Evolutionary conservation across 768 basidiomycete genomes (phyloP), one percentile per base, ranked within the genome.

Genomic region (Pulveroboletus frians): DNA sequence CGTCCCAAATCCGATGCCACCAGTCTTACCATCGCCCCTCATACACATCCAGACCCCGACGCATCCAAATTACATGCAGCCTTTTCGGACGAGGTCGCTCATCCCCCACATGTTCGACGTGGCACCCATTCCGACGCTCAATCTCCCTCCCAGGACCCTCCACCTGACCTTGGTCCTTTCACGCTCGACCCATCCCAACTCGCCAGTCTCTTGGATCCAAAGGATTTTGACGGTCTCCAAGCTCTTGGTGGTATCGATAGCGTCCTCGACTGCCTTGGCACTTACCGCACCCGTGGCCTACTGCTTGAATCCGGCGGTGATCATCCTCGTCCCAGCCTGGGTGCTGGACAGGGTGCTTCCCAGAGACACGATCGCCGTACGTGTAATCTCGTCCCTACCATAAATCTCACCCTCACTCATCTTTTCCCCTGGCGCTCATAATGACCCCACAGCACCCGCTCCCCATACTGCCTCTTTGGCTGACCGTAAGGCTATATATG

Each of bases 201-300:
- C 14, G 94, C 94, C 1, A 79, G 81, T 51, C 78, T 96, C 46
- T 81, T 98, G 32, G 94, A 98, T 63, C 92, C 93, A 9, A 97
- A 96, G 70, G 84, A 74, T 53, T 54, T 93, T 10, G 76, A 84
- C 3, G 64, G 74, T 11, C 76, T 99, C 29, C 72, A 72, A 15
- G 67, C 67, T 11, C 73, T 95, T 31, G 93, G 93, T 17, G 96
- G 96, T 36, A 71, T 77, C 8, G 57, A 73, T 0, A 80, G 76
- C 8, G 62, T 98, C 11, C 68, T 95, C 11, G 69, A 71, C 1
- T 85, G 90, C 5, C 78, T 98, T 8, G 90, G 90, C 11, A 85
- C 89, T 0, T 69, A 87, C 53, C 58, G 66, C 3, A 71, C 75
- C 3, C 69, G 54, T 21, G 86, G 88, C 13, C 65, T 77, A 5